These are phyloP conservation scores for Tuber umbilicatum DNA, from an alignment of 495 filamentous ascomycete species.

Conservation along the genomic window DNA sequence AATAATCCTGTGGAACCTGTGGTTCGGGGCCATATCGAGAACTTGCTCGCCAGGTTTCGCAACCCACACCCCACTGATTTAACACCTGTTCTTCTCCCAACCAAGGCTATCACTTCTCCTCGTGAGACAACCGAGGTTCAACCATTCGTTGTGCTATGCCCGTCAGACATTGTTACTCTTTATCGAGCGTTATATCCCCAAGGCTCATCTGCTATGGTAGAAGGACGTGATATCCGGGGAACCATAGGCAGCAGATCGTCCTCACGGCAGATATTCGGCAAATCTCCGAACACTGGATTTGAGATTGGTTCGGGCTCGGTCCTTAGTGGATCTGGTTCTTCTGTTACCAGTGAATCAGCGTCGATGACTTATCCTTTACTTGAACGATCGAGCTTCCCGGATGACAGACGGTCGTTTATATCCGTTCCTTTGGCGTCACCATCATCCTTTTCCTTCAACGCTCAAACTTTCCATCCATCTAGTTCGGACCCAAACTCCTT, in stretches of 20 bases:
- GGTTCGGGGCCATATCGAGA: conserved; percentile 68
- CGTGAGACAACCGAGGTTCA: conserved; percentile 64
- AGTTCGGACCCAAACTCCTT: conserved; percentile 28
- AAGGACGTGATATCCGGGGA: conserved; percentile 40
- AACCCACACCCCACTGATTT: conserved; percentile 48
- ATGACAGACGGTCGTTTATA: conserved; percentile 40
- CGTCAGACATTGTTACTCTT: conserved; percentile 64
- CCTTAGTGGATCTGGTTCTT: conserved; percentile 59
- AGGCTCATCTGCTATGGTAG: conserved; percentile 17
- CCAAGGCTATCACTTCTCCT: conserved; percentile 61
- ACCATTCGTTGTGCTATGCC: conserved; percentile 64
- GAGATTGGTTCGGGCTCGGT: conserved; percentile 50
- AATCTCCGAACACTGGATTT: conserved; percentile 38
- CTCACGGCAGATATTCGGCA: conserved; percentile 36
- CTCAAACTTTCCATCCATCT: conserved; percentile 19
- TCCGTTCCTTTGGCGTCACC: conserved; percentile 37
- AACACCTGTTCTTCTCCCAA: conserved; percentile 58
- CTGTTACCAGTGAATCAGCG: conserved; percentile 60
- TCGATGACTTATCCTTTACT: conserved; percentile 59
- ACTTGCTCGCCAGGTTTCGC: conserved; percentile 62
- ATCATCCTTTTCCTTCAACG: conserved; percentile 38
- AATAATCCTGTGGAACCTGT: conserved; percentile 56
- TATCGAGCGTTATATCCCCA: conserved; percentile 65
- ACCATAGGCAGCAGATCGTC: conserved; percentile 33
- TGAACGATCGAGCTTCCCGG: conserved; percentile 44